A percentile compares a stretch with the other conserved stretches of the same genome.
phyloP scores from a whole-genome alignment of 305 asterid genomes.

The Fraxinus albicans region DNA sequence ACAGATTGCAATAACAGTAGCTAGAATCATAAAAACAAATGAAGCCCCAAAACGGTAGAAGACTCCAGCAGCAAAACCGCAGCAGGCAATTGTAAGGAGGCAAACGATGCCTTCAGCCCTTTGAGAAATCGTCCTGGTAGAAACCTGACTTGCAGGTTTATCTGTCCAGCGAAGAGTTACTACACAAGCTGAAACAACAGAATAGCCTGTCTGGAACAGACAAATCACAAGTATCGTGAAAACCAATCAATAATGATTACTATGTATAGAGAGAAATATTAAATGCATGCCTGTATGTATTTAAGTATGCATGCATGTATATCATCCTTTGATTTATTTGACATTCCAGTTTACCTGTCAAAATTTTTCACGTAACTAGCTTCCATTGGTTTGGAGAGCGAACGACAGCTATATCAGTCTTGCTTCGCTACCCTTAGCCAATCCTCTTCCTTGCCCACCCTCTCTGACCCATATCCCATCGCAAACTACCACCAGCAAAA shows the following conservation, averaged over 20 bases:
- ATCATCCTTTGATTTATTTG: background rate
- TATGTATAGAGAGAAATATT: background rate
- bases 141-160: slow-evolving; percentile 39
- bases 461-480: background rate
- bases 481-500: background rate
- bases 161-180: slow-evolving; percentile 81
- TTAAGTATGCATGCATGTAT: background rate
- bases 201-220: slow-evolving; percentile 83
- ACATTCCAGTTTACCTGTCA: background rate
- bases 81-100: slow-evolving; percentile 64
- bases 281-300: background rate
- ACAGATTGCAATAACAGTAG: slow-evolving; percentile 51
- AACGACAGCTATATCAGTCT: background rate
- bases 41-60: slow-evolving; percentile 71
- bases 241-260: background rate
- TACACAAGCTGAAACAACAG: slow-evolving; percentile 94
- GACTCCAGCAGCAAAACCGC: slow-evolving; percentile 78
- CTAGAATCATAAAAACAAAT: slow-evolving; percentile 47
- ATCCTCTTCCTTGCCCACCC: background rate
- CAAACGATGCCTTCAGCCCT: slow-evolving; percentile 67
- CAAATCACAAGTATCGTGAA: slow-evolving; percentile 22
- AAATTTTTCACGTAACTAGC: background rate
- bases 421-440: background rate
- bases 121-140: slow-evolving; percentile 42
- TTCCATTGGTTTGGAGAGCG: background rate